Conservation (phyloP, 192 early-diverging fungal species). For the Umbelopsis ramanniana region DNA sequence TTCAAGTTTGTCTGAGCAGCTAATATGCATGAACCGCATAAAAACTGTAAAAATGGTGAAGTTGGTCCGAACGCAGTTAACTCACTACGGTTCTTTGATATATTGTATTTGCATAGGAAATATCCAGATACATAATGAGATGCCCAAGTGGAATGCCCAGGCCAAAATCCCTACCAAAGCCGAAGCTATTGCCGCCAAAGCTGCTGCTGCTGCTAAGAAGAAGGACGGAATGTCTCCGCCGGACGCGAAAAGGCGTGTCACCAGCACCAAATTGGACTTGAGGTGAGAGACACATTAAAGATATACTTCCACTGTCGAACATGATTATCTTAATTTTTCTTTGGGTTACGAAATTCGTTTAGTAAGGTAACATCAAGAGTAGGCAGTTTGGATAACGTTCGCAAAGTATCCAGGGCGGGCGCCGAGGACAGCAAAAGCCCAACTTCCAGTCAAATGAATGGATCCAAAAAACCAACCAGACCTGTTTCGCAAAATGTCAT, state of each 20-base stretch:
- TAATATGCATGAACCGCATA: neutral
- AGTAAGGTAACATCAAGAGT: slow-evolving; percentile 16
- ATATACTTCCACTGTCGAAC: neutral
- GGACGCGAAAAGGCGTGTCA: slow-evolving; percentile 2
- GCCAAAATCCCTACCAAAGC: slow-evolving; percentile 11
- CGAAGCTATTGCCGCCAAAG: neutral
- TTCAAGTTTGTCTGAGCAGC: neutral
- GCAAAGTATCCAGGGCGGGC: neutral
- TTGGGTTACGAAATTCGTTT: neutral
- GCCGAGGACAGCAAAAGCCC: slow-evolving; percentile 10
- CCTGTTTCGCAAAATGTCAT: slow-evolving; percentile 9
- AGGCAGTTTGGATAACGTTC: slow-evolving; percentile 14
- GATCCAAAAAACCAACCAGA: slow-evolving; percentile 4
- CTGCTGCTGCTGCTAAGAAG: neutral
- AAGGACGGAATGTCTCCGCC: slow-evolving; percentile 10
- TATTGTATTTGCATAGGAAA: slow-evolving; percentile 2
- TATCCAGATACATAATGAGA: slow-evolving; percentile 25
- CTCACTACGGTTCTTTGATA: neutral
- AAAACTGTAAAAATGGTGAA: neutral
- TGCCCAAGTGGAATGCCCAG: slow-evolving; percentile 14
- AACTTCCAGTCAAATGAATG: slow-evolving; percentile 14
- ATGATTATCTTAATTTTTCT: neutral
- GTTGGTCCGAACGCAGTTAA: neutral
- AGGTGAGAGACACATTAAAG: neutral
- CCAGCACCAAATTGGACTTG: neutral